Percentiles rank a stretch among this genome's conserved stretches.
Conservation (phyloP, 2,329 filamentous ascomycete genomes). For the Metarhizium robertsii region DNA sequence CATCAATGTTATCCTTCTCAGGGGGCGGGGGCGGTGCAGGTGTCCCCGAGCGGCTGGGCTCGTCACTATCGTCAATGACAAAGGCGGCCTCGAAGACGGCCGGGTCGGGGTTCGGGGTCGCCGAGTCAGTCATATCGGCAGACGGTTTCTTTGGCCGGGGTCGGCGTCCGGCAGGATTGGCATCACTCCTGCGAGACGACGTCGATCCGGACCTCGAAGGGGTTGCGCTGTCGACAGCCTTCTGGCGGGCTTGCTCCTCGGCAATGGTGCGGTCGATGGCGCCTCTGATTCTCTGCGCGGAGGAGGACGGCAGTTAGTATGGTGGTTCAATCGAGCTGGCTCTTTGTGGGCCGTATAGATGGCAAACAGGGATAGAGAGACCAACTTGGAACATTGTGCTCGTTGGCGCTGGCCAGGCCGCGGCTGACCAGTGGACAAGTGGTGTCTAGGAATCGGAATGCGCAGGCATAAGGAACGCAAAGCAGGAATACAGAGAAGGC, state of each 20-base stretch:
- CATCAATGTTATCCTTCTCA: conserved; percentile 22
- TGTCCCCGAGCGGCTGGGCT: conserved; percentile 51
- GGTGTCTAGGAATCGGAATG: conserved; percentile 1
- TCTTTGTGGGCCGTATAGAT: neutral
- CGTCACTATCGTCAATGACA: conserved; percentile 75
- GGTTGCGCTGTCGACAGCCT: conserved; percentile 36
- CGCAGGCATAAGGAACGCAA: neutral
- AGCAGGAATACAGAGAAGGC: neutral
- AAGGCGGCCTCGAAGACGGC: conserved; percentile 82
- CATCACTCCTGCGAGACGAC: conserved; percentile 32
- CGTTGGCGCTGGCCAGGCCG: conserved; percentile 1
- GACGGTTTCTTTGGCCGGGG: conserved; percentile 30
- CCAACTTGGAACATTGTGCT: conserved; percentile 23
- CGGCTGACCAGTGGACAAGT: neutral
- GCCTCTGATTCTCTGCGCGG: conserved; percentile 63
- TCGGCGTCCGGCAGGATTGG: conserved; percentile 13
- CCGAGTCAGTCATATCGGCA: conserved; percentile 27
- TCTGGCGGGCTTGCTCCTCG: conserved; percentile 80
- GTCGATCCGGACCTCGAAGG: conserved; percentile 28
- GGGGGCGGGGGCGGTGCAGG: conserved; percentile 34
- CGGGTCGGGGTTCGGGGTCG: conserved; percentile 59
- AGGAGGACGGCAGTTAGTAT: neutral
- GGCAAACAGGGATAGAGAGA: neutral
- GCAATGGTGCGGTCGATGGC: conserved; percentile 81
- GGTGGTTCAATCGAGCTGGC: neutral